A percentile compares a stretch with the other conserved stretches of the same genome.
Evolutionary conservation across 495 filamentous ascomycete genomes (phyloP).

Genomic region (Aspergillus cavernicola): DNA sequence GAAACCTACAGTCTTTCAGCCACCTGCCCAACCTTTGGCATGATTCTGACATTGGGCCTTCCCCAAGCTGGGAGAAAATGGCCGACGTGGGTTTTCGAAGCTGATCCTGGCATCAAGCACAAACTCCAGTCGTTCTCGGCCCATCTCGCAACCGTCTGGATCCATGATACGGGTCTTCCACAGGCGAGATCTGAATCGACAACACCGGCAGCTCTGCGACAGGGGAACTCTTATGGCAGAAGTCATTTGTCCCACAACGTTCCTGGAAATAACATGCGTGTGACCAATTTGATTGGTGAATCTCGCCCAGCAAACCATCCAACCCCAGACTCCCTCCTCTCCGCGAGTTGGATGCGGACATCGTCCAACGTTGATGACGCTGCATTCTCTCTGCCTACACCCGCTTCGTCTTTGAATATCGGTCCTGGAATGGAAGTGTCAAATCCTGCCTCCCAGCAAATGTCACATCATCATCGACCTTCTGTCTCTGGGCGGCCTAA

Average conservation of each 20-base stretch:
- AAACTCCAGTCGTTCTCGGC: conserved; percentile 31
- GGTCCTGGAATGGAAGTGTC: conserved; percentile 22
- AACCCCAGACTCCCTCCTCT: conserved; percentile 25
- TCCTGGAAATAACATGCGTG: background rate
- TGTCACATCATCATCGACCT: conserved; percentile 12
- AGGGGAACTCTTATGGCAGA: conserved; percentile 1
- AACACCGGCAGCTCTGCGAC: background rate
- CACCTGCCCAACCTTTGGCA: conserved; percentile 35
- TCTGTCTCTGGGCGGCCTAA: conserved; percentile 26
- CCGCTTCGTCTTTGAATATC: conserved; percentile 31
- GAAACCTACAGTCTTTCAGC: conserved; percentile 38
- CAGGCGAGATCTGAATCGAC: background rate
- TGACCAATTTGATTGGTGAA: conserved; percentile 9
- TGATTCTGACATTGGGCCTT: conserved; percentile 28
- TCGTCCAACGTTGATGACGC: conserved; percentile 27
- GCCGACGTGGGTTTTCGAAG: conserved; percentile 16
- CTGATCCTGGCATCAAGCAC: conserved; percentile 29
- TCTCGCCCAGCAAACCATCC: conserved; percentile 6
- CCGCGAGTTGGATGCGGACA: conserved; percentile 32
- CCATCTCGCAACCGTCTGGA: conserved; percentile 35
- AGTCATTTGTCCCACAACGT: background rate
- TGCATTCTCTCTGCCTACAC: conserved; percentile 29
- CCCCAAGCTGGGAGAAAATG: background rate
- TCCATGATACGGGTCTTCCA: background rate
- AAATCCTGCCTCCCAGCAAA: conserved; percentile 16